A percentile compares a stretch with the other conserved stretches of the same genome.
phyloP scores from a whole-genome alignment of 257 asterid genomes.

The Scutellaria minor region DNA sequence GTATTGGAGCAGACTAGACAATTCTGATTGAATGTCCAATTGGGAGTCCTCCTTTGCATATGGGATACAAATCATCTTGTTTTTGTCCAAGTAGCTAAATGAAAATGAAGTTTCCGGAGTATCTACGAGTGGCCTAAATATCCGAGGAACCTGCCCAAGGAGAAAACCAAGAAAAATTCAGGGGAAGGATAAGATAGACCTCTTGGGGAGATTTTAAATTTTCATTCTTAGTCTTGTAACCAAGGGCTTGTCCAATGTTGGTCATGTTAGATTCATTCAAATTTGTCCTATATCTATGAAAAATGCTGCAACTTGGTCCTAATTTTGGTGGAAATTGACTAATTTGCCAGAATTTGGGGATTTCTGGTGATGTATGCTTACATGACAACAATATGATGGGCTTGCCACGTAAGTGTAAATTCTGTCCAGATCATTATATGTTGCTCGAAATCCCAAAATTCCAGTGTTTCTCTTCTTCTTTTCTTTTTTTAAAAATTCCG shows the following conservation, averaged over 20 bases:
- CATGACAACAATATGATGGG: background rate
- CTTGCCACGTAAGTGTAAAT: too few species aligned
- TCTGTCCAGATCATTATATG: too few species aligned
- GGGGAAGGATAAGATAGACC: background rate
- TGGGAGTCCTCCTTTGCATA: slow-evolving; percentile 43
- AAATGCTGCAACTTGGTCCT: too few species aligned
- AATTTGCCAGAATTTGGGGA: too few species aligned
- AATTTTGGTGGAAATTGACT: too few species aligned
- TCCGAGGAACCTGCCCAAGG: slow-evolving; percentile 64
- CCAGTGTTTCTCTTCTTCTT: too few species aligned
- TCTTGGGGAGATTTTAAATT: background rate
- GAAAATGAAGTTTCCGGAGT: slow-evolving; percentile 44
- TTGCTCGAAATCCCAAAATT: too few species aligned
- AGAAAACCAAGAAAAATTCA: slow-evolving; percentile 20
- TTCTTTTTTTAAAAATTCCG: too few species aligned
- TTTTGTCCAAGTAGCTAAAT: slow-evolving; percentile 51
- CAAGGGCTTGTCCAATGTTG: too few species aligned
- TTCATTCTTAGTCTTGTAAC: too few species aligned
- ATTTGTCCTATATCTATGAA: too few species aligned
- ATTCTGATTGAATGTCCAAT: slow-evolving; percentile 55
- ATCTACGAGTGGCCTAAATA: slow-evolving; percentile 44
- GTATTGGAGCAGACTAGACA: slow-evolving; percentile 50
- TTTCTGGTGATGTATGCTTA: background rate
- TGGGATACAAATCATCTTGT: slow-evolving; percentile 52
- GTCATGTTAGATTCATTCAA: too few species aligned